Evolutionary conservation across 2,329 filamentous ascomycete genomes (phyloP).

Genomic region (Phialophora macrospora): DNA sequence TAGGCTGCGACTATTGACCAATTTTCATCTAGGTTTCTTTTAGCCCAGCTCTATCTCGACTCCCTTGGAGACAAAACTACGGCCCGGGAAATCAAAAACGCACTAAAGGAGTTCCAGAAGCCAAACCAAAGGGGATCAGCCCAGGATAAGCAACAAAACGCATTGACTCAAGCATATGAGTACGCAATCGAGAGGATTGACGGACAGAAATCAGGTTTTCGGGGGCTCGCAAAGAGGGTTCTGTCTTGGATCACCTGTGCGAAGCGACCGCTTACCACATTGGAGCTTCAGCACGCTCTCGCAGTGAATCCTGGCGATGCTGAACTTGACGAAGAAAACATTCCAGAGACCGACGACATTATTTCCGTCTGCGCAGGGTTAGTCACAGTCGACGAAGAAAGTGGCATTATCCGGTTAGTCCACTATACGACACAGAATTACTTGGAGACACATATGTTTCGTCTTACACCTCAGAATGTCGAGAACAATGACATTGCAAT

Average conservation of each 20-base stretch:
- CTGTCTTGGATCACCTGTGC: slow-evolving; percentile 39
- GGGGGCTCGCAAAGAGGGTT: slow-evolving; percentile 32
- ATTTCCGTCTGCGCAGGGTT: slow-evolving; percentile 40
- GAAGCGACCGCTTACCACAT: slow-evolving; percentile 31
- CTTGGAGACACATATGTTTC: slow-evolving; percentile 42
- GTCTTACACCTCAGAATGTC: neutral
- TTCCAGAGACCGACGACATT: slow-evolving; percentile 34
- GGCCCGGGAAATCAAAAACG: neutral
- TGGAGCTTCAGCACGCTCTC: slow-evolving; percentile 41
- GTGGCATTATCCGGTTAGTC: slow-evolving; percentile 40
- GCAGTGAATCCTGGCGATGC: slow-evolving; percentile 35
- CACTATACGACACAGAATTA: slow-evolving; percentile 58
- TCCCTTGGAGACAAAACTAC: neutral
- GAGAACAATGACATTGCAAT: slow-evolving; percentile 20
- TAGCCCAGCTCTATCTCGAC: slow-evolving; percentile 18
- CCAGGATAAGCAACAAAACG: too few species aligned
- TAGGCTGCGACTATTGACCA: too few species aligned
- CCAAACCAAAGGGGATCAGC: slow-evolving; percentile 11
- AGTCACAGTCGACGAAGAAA: slow-evolving; percentile 37
- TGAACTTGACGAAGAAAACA: slow-evolving; percentile 36
- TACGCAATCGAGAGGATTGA: slow-evolving; percentile 28
- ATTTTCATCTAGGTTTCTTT: slow-evolving; percentile 23
- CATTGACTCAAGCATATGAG: too few species aligned
- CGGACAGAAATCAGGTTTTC: slow-evolving; percentile 19
- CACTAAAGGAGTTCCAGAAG: neutral